Conservation (phyloP, 2,329 filamentous ascomycete species). For the Diaporthe citri region DNA sequence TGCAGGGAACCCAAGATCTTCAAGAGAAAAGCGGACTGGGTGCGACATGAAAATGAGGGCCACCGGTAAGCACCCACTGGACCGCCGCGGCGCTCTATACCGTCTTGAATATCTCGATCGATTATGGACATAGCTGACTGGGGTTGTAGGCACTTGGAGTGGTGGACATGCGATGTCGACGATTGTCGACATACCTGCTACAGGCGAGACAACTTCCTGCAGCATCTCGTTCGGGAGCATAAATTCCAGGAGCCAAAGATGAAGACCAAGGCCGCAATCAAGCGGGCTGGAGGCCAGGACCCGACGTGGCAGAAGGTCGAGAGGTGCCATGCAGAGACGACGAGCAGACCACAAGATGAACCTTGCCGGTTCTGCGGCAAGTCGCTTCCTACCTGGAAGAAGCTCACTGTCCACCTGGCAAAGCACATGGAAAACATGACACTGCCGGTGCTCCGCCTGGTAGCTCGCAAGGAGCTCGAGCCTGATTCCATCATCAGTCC, state of each 20-base stretch:
- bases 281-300: constrained; percentile 69
- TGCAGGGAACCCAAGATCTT: constrained; percentile 91
- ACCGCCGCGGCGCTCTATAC: neutral
- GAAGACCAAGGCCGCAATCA: constrained; percentile 78
- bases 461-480: constrained; percentile 61
- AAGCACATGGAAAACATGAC: constrained; percentile 96
- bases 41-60: constrained; percentile 91
- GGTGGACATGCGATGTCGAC: constrained; percentile 87
- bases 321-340: constrained; percentile 79
- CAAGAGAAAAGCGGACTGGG: constrained; percentile 96
- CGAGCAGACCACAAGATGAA: constrained; percentile 76
- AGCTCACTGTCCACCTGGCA: constrained; percentile 90
- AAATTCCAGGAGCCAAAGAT: constrained; percentile 86
- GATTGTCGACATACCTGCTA: constrained; percentile 88
- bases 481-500: constrained; percentile 77
- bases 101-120: neutral
- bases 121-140: neutral
- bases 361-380: constrained; percentile 90
- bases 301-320: constrained; percentile 84
- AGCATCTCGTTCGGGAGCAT: constrained; percentile 92
- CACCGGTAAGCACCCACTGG: constrained; percentile 66
- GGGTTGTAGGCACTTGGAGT: constrained; percentile 75
- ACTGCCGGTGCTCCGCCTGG: constrained; percentile 79
- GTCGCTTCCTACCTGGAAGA: constrained; percentile 88
- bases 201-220: constrained; percentile 91